A percentile compares a stretch with the other conserved stretches of the same genome.
phyloP scores from a whole-genome alignment of 2,329 filamentous ascomycete species.

The Paecilomyces variotii region DNA sequence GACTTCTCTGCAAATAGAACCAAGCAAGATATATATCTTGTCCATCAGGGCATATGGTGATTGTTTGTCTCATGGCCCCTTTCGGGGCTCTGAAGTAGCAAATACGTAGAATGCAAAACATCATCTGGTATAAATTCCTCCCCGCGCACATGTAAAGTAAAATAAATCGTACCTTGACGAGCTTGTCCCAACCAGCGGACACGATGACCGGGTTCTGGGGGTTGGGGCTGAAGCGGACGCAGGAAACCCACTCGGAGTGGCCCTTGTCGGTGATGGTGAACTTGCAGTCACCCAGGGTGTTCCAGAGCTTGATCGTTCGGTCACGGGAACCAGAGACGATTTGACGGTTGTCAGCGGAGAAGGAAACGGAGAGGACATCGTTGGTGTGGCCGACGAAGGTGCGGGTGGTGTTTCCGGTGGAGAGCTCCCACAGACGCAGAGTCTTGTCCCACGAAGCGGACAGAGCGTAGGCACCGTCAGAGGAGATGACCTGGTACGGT shows the following conservation, averaged over 20 bases:
- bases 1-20: background rate
- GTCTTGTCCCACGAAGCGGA: conserved; percentile 99
- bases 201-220: conserved; percentile 99
- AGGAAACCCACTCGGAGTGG: conserved; percentile 99
- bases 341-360: conserved; percentile 99
- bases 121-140: conserved; percentile 56
- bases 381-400: conserved; percentile 99
- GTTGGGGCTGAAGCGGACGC: conserved; percentile 99
- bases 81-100: conserved; percentile 99
- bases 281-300: conserved; percentile 99
- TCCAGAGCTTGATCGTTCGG: conserved; percentile 99
- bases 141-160: conserved; percentile 7
- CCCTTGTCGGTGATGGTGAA: conserved; percentile 99
- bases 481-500: conserved; percentile 79
- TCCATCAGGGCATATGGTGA: conserved; percentile 57
- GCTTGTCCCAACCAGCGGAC: conserved; percentile 97
- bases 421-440: conserved; percentile 97
- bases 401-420: conserved; percentile 92
- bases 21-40: conserved; percentile 6
- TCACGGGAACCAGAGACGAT: conserved; percentile 98
- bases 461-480: conserved; percentile 97
- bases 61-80: conserved; percentile 90
- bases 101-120: conserved; percentile 96
- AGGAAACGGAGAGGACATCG: conserved; percentile 98
- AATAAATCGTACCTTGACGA: conserved; percentile 82